Evolutionary conservation across 306 rosid species (phyloP).

Genomic region (Parietaria judaica): DNA sequence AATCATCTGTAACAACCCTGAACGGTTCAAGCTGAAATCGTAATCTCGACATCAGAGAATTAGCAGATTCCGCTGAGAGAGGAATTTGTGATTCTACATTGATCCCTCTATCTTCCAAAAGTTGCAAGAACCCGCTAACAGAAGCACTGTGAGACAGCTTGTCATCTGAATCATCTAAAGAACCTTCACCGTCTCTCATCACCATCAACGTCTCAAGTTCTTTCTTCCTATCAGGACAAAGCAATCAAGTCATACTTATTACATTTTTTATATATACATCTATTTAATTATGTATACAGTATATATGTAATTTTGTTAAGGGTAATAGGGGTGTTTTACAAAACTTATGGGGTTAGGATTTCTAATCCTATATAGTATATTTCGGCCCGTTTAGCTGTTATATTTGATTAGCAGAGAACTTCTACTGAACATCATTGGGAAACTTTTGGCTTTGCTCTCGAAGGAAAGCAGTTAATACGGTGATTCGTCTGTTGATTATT

Average conservation of each 20-base stretch:
- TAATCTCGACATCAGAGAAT: conserved; percentile 29
- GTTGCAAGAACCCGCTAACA: conserved; percentile 22
- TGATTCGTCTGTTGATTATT: too few relatives aligned
- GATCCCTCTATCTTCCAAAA: conserved; percentile 36
- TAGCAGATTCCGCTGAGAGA: conserved; percentile 49
- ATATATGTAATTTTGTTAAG: too few relatives aligned
- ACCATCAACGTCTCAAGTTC: conserved; percentile 60
- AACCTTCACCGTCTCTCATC: conserved; percentile 36
- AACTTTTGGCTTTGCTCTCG: too few relatives aligned
- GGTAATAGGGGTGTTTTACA: too few relatives aligned
- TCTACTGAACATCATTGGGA: too few relatives aligned
- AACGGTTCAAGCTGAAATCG: conserved; percentile 10
- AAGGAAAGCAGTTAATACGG: too few relatives aligned
- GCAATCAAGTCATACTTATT: conserved; percentile 2
- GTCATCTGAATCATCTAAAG: conserved; percentile 27
- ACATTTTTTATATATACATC: too few relatives aligned
- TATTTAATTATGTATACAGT: too few relatives aligned
- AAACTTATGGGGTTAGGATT: too few relatives aligned
- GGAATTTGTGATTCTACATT: conserved; percentile 53
- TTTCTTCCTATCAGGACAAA: conserved; percentile 40
- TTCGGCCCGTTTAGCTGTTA: too few relatives aligned
- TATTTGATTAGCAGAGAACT: too few relatives aligned
- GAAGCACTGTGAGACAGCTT: conserved; percentile 22
- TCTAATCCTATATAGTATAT: too few relatives aligned
- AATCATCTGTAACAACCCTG: conserved; percentile 29